These are phyloP conservation scores for Linaria vulgaris DNA, from an alignment of 257 asterid genomes.

Conservation along the genomic window DNA sequence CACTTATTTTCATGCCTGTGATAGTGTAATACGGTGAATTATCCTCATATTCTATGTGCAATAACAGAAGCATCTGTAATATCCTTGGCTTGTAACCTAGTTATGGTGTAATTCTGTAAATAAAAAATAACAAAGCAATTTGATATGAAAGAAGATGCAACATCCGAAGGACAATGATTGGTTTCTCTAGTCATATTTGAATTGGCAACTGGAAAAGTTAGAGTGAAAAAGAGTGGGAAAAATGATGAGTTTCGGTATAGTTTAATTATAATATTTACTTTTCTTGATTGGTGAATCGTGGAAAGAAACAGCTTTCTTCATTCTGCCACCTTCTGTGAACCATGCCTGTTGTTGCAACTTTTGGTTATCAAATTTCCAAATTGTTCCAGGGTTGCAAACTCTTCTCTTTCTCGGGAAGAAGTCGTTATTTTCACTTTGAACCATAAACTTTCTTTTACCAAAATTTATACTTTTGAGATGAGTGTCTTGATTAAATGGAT, in stretches of 20 bases:
- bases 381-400: neutral
- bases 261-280: neutral
- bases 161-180: too few species aligned
- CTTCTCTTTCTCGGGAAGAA: slow-evolving; percentile 12
- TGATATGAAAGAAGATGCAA: too few species aligned
- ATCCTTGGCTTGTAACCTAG: too few species aligned
- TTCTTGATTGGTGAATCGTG: neutral
- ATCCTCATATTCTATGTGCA: too few species aligned
- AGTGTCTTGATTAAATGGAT: neutral
- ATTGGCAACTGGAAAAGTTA: neutral
- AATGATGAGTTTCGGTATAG: neutral
- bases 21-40: too few species aligned
- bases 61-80: too few species aligned
- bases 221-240: neutral
- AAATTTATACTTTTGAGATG: neutral
- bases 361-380: neutral
- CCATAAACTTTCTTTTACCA: neutral
- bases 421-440: slow-evolving; percentile 1
- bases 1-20: too few species aligned
- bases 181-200: too few species aligned
- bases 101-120: too few species aligned
- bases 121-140: too few species aligned
- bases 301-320: neutral
- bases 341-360: neutral
- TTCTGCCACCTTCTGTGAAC: neutral